Evolutionary conservation across 768 basidiomycete genomes (phyloP), one percentile per base, ranked within the genome.

Genomic region (Suillus sp.): DNA sequence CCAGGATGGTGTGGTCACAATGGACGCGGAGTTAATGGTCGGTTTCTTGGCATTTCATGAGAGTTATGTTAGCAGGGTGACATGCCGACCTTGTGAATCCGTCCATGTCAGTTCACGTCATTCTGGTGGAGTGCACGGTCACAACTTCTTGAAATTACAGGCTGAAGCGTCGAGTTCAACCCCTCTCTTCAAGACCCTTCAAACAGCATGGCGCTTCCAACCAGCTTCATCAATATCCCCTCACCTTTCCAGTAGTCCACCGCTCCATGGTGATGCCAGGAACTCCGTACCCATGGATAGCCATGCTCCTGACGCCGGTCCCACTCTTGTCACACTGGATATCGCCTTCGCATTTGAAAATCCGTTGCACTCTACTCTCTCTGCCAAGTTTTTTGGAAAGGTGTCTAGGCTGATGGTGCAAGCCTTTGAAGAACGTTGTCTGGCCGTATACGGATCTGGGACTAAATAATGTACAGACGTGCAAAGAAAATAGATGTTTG

Each of bases 1-100:
- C 71, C 65, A 72, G 60, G 75, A 77, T 69, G 75, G 71, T 59
- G 74, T 65, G 69, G 79, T 74, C 62, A 77, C 80, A 53, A 86
- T 96, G 78, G 86, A 94, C 45, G 95, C 91, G 8, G 94, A 98
- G 73, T 78, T 99, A 67, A 86, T 87, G 3, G 90, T 96, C 38
- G 93, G 93, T 9, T 99, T 98, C 74, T 84, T 95, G 67, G 83
- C 87, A 20, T 90, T 97, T 71, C 81, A 84, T 66, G 96, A 99
- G 77, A 89, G 86, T 75, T 99, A 97, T 75, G 80, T 90, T 57
- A 95, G 93, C 73, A 80, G 80, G 45, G 96, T 99, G 61, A 89
- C 87, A 18, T 93, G 93, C 69, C 80, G 78, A 51, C 95, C 95
- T 13, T 84, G 83, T 67, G 83, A 90, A 70, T 89, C 83, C 11